These are phyloP conservation scores for Tanozyma kutaoensis DNA, from an alignment of 805 yeast genomes.

Conservation along the genomic window DNA sequence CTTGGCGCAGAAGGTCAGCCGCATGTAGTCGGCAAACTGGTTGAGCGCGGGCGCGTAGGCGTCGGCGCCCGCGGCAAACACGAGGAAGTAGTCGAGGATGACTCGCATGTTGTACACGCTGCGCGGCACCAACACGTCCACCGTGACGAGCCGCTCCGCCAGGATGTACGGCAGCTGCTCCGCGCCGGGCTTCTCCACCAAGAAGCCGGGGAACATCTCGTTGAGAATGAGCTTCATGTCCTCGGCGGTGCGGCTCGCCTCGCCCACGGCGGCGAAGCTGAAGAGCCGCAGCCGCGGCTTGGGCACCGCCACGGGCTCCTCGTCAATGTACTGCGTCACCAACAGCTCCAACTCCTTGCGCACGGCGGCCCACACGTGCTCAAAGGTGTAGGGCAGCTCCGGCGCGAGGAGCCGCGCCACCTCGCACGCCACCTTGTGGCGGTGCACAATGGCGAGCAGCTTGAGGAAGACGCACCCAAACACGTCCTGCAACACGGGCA, in stretches of 20 bases:
- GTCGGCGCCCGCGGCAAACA: constrained; percentile 50
- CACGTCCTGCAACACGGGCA: constrained; percentile 51
- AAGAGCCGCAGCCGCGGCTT: constrained; percentile 14
- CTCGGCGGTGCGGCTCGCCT: constrained; percentile 12
- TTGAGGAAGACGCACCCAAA: constrained; percentile 60
- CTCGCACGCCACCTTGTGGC: constrained; percentile 53
- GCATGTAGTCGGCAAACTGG: too few relatives aligned
- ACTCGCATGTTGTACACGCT: constrained; percentile 71
- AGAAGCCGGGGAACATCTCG: constrained; percentile 62
- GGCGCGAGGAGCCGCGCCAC: constrained; percentile 24
- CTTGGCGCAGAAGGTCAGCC: too few relatives aligned
- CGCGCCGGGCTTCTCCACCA: constrained; percentile 8
- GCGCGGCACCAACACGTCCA: constrained; percentile 54
- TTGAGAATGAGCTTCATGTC: constrained; percentile 27
- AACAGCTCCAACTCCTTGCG: constrained; percentile 19
- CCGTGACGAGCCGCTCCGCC: constrained; percentile 43
- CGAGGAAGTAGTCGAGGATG: constrained; percentile 57
- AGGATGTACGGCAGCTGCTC: constrained; percentile 37
- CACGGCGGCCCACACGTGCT: constrained; percentile 16
- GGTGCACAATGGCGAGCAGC: constrained; percentile 50
- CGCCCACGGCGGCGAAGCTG: constrained; percentile 15
- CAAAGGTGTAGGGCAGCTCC: constrained; percentile 6
- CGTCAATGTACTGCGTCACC: constrained; percentile 17
- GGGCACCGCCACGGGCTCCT: not conserved
- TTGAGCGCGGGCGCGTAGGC: too few relatives aligned